Evolutionary conservation across 208 protist genomes (phyloP).

Genomic region (Leishmania martiniquensis): DNA sequence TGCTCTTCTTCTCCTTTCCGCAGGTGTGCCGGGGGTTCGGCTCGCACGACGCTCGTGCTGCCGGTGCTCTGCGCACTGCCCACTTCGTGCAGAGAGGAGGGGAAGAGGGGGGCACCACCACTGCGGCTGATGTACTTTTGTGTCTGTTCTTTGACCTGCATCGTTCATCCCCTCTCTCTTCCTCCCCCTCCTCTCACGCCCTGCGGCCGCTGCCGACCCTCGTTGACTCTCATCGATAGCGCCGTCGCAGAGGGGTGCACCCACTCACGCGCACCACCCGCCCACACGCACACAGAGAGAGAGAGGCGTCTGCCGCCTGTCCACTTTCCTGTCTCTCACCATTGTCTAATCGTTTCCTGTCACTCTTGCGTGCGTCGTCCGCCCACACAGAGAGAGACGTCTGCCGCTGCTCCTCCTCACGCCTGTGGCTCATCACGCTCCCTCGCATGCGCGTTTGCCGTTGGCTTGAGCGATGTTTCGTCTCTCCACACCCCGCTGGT

Average conservation of each 20-base stretch:
- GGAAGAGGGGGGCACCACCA: too few relatives aligned
- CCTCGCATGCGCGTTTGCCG: not conserved
- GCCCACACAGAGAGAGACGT: not conserved
- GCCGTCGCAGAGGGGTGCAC: not conserved
- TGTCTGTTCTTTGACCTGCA: not conserved
- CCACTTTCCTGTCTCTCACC: not conserved
- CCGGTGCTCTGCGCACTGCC: not conserved
- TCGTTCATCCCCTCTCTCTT: not conserved
- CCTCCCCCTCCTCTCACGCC: not conserved
- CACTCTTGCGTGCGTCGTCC: too few relatives aligned
- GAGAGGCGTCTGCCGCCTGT: not conserved
- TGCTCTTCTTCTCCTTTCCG: not conserved
- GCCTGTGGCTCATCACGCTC: not conserved
- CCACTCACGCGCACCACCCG: not conserved
- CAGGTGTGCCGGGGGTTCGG: not conserved
- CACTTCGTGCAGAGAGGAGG: not conserved
- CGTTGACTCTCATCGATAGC: not conserved
- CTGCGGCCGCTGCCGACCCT: not conserved
- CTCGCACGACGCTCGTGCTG: not conserved
- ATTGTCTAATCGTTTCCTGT: not conserved
- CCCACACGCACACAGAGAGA: not conserved
- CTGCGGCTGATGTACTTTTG: not conserved
- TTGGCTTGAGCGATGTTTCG: conserved; percentile 7
- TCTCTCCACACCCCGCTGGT: conserved; percentile 1
- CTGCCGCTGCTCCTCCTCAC: too few relatives aligned